phyloP scores from a whole-genome alignment of 371 early-diverging fungal genomes.

The Rhizopus sp. region DNA sequence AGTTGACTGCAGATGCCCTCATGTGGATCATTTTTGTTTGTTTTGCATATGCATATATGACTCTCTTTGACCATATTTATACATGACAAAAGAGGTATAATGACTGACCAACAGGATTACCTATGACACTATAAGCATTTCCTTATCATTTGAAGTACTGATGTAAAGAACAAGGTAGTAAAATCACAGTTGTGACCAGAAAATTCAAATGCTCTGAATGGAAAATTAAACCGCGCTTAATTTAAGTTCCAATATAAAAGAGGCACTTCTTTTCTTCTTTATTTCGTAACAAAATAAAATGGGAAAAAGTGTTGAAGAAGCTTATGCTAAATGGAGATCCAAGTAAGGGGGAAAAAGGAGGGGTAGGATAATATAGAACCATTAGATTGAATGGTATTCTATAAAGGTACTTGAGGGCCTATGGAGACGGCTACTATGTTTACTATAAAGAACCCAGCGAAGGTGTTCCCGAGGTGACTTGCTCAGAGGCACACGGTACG shows the following conservation, averaged over 20 bases:
- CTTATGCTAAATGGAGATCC: constrained; percentile 11
- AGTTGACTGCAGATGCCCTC: too few species aligned
- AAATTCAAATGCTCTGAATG: too few species aligned
- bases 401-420: constrained; percentile 46
- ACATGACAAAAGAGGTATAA: too few species aligned
- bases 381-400: not conserved
- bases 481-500: constrained; percentile 56
- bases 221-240: not conserved
- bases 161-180: not conserved
- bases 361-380: not conserved
- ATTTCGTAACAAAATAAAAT: not conserved
- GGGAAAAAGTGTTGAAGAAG: constrained; percentile 7
- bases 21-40: too few species aligned
- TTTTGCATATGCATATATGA: too few species aligned
- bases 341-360: constrained; percentile 2
- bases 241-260: constrained; percentile 29
- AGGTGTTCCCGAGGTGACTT: constrained; percentile 42
- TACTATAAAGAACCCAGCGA: constrained; percentile 54
- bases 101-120: too few species aligned
- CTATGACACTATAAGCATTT: too few species aligned
- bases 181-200: too few species aligned
- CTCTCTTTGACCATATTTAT: too few species aligned
- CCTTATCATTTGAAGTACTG: not conserved
- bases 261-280: constrained; percentile 5
- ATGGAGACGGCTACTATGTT: constrained; percentile 45